Conservation (phyloP, 305 asterid genomes). For the Fraxinus baroniana region DNA sequence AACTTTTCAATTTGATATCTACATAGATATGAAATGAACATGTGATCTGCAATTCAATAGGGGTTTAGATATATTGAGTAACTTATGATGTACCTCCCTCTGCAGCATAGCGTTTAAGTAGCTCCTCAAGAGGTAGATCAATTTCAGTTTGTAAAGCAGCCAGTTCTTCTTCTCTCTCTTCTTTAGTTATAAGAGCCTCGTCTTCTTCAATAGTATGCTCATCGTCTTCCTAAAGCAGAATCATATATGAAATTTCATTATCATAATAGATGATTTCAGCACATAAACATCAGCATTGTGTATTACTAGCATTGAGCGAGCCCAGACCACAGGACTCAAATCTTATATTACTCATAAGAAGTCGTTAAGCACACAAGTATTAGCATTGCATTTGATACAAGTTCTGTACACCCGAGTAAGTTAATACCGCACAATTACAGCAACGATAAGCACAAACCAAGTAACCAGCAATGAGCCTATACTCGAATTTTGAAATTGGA, state of each 20-base stretch:
- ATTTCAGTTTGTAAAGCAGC: constrained; percentile 78
- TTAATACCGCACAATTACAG: background rate
- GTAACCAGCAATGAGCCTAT: constrained; percentile 13
- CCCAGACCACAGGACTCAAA: constrained; percentile 21
- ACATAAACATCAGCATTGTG: constrained; percentile 12
- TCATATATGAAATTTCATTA: constrained; percentile 16
- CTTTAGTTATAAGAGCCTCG: constrained; percentile 87
- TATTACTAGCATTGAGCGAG: constrained; percentile 7
- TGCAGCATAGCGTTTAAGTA: constrained; percentile 70
- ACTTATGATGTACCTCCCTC: constrained; percentile 48
- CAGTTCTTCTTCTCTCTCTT: constrained; percentile 94
- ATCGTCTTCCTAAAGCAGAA: constrained; percentile 86
- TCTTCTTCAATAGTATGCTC: constrained; percentile 97
- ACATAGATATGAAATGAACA: constrained; percentile 12
- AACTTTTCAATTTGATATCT: constrained; percentile 18
- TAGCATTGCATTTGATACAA: background rate
- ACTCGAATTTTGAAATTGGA: background rate
- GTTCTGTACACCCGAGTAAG: background rate
- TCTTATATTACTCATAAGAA: constrained; percentile 16
- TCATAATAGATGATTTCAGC: background rate
- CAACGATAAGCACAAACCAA: constrained; percentile 9
- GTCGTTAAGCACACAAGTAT: background rate
- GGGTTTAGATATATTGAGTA: constrained; percentile 6
- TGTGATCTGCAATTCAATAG: background rate
- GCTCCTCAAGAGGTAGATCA: constrained; percentile 85